Percentiles rank a stretch among this genome's conserved stretches.
Conservation (phyloP, 768 basidiomycete species). For the Suillus paluster region DNA sequence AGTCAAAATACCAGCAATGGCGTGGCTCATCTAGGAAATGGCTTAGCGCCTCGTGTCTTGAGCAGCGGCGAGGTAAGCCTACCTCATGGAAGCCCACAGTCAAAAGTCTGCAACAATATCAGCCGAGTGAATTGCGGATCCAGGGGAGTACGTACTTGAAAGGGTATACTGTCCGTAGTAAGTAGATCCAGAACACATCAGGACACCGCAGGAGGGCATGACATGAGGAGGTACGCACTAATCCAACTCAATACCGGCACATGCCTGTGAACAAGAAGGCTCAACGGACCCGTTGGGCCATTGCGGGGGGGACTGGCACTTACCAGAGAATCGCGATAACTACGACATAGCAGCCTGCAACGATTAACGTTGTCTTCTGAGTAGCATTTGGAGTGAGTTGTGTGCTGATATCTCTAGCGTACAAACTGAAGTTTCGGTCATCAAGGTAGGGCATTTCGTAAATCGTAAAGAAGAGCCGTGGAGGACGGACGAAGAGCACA, state of each 20-base stretch:
- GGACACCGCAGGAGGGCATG: constrained; percentile 3
- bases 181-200: constrained; percentile 13
- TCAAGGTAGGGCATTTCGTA: constrained; percentile 35
- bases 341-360: constrained; percentile 76
- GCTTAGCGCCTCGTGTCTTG: neutral
- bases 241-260: constrained; percentile 72
- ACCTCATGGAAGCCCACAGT: constrained; percentile 93
- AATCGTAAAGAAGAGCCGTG: constrained; percentile 18
- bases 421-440: constrained; percentile 19
- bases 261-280: constrained; percentile 55
- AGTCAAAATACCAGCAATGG: constrained; percentile 76
- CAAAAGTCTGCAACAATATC: constrained; percentile 54
- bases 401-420: constrained; percentile 29
- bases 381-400: constrained; percentile 69
- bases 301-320: constrained; percentile 24
- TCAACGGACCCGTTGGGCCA: constrained; percentile 6
- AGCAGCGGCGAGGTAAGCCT: constrained; percentile 10
- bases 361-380: constrained; percentile 77
- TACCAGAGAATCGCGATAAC: constrained; percentile 83
- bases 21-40: constrained; percentile 78
- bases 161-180: constrained; percentile 68
- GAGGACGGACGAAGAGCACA: neutral
- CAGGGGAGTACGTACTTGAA: constrained; percentile 73
- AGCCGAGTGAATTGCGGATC: neutral
- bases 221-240: constrained; percentile 52